A percentile compares a stretch with the other conserved stretches of the same genome.
phyloP scores from a whole-genome alignment of 441 rosid genomes.

The Viola pubescens region DNA sequence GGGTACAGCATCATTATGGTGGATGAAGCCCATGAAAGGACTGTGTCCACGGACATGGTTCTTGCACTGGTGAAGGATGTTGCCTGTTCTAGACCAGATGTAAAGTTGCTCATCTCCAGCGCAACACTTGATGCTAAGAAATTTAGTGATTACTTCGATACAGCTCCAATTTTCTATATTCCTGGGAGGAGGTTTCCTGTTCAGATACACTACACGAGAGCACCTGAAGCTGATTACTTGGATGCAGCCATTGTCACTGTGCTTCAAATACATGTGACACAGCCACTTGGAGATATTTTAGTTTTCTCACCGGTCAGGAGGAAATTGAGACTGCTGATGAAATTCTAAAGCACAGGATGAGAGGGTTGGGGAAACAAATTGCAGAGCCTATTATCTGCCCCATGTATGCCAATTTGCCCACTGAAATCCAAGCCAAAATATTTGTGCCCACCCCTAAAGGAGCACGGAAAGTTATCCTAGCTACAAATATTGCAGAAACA shows the following conservation, averaged over 20 bases:
- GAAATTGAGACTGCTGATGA: constrained; percentile 99
- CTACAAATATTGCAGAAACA: constrained; percentile 97
- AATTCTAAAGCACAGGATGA: constrained; percentile 78
- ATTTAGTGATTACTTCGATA: constrained; percentile 90
- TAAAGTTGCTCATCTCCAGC: constrained; percentile 93
- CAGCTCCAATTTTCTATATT: constrained; percentile 89
- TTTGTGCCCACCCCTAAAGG: constrained; percentile 97
- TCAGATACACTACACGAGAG: constrained; percentile 76
- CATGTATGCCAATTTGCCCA: constrained; percentile 90
- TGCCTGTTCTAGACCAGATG: constrained; percentile 77
- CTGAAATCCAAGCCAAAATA: constrained; percentile 91
- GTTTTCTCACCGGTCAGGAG: constrained; percentile 88
- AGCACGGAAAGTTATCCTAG: constrained; percentile 89
- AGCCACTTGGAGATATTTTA: constrained; percentile 84
- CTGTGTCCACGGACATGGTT: constrained; percentile 87
- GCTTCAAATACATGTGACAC: constrained; percentile 80
- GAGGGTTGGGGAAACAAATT: constrained; percentile 85
- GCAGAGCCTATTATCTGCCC: constrained; percentile 93
- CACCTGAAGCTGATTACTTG: constrained; percentile 90
- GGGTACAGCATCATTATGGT: constrained; percentile 94
- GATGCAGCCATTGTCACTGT: constrained; percentile 91
- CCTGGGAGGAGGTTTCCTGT: constrained; percentile 98
- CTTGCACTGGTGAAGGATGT: constrained; percentile 96
- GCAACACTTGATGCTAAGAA: constrained; percentile 98
- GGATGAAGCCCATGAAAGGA: constrained; percentile 99